Base-by-base conservation (phyloP, 2,329 filamentous ascomycete species). In the Calycina herbarum region DNA sequence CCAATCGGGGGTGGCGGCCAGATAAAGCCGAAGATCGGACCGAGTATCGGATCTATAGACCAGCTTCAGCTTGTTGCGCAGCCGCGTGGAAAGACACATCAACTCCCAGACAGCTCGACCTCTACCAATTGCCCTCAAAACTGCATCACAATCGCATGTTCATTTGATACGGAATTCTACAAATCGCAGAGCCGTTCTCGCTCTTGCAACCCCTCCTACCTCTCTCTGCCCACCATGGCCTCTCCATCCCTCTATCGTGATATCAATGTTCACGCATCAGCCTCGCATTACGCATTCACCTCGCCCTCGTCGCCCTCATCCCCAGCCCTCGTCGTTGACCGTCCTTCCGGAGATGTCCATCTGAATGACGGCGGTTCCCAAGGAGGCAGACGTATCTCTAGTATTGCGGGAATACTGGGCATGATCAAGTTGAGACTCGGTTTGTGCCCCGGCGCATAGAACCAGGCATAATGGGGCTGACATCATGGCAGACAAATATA, bases 211-310 rank as follows among this genome's bases (percentile, higher is more conserved):
- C 48, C 8, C 48, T 54, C 48, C 24, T 27, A 13, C 20, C 10
- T 13, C 48, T 24, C 10, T 13, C 48, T 24, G 20, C 7, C 8
- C 71, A 73, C 65, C 63, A 87, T 85, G 84, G 80, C 80, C 69
- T 77, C 80, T 63, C 81, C 48, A 13, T 54, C 89, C 64, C 95
- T 94, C 27, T 99, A 94, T 80, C 88, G 94, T 77, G 95, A 99
- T 82, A 96, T 98, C 82, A 99, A 98, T 79, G 88, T 99, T 78
- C 93, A 96, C 79, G 91, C 93, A 71, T 93, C 94, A 62, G 85
- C 92, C 73, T 92, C 94, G 74, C 90, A 95, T 77, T 99, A 99
- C 83, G 92, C 93, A 73, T 99, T 99, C 79, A 94, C 92, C 48
- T 99, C 95, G 33, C 95, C 95, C 33, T 98, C 95, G 0, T 94